A percentile compares a stretch with the other conserved stretches of the same genome.
These are phyloP conservation scores for Prunus campanulata DNA, from an alignment of 306 rosid species.

Conservation along the genomic window DNA sequence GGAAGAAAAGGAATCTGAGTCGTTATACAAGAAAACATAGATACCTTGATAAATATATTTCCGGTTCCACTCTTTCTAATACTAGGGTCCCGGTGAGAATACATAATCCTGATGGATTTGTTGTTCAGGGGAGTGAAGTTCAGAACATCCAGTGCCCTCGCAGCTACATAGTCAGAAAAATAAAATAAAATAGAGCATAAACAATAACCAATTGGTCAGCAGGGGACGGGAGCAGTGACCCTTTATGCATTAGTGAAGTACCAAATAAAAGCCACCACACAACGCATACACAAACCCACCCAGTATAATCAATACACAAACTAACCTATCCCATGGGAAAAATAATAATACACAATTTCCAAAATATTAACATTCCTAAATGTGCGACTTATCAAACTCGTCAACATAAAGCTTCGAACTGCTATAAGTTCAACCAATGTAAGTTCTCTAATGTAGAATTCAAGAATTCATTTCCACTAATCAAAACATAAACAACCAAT, in stretches of 20 bases:
- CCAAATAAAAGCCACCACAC: background rate
- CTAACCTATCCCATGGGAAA: background rate
- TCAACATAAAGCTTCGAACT: background rate
- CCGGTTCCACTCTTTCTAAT: slow-evolving; percentile 63
- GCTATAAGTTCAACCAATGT: background rate
- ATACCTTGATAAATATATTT: slow-evolving; percentile 67
- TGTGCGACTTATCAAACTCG: background rate
- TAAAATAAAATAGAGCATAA: background rate
- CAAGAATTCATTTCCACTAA: background rate
- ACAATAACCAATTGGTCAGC: no score
- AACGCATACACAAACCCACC: background rate
- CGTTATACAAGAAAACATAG: background rate
- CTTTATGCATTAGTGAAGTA: background rate
- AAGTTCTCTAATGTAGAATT: background rate
- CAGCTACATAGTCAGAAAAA: slow-evolving; percentile 11
- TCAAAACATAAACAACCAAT: background rate
- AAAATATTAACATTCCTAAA: background rate
- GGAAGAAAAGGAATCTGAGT: background rate
- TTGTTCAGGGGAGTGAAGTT: slow-evolving; percentile 64
- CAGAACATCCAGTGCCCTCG: slow-evolving; percentile 39
- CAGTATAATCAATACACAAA: background rate
- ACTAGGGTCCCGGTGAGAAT: slow-evolving; percentile 72
- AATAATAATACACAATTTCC: background rate
- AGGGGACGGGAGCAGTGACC: no score
- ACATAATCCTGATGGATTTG: slow-evolving; percentile 57